A percentile compares a stretch with the other conserved stretches of the same genome.
Evolutionary conservation across 1,284 basidiomycete species (phyloP).

Genomic region (Wolfiporia cocos): DNA sequence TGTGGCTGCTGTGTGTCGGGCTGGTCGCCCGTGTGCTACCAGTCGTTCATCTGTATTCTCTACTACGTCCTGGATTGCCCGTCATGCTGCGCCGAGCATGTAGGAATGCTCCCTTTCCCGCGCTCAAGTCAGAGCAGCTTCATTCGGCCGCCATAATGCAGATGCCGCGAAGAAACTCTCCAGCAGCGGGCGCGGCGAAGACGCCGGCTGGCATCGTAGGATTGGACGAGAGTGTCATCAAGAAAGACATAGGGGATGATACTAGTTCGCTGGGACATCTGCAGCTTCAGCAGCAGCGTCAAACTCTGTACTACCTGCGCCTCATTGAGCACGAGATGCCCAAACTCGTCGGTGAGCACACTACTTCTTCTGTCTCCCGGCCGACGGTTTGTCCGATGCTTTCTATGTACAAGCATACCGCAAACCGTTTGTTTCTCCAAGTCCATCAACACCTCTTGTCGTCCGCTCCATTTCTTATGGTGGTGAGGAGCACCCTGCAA

Average conservation of each 20-base stretch:
- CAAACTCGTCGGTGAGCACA: conserved; percentile 67
- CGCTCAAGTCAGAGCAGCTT: conserved; percentile 10
- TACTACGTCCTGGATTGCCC: no score
- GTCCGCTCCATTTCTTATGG: conserved; percentile 74
- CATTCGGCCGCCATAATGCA: conserved; percentile 13
- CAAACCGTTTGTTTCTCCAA: conserved; percentile 68
- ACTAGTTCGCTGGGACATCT: conserved; percentile 63
- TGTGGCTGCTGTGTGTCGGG: not conserved
- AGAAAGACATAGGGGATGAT: conserved; percentile 35
- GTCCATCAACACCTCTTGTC: conserved; percentile 50
- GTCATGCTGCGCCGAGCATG: conserved; percentile 8
- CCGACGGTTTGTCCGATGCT: conserved; percentile 6
- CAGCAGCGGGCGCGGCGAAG: not conserved
- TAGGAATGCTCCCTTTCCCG: conserved; percentile 9
- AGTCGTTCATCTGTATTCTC: no score
- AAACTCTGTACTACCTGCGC: conserved; percentile 67
- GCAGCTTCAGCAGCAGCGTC: conserved; percentile 63
- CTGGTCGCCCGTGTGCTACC: no score
- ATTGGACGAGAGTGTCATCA: conserved; percentile 1
- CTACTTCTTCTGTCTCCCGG: conserved; percentile 7
- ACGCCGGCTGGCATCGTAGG: no score
- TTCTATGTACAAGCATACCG: conserved; percentile 52
- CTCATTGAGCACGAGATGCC: conserved; percentile 83
- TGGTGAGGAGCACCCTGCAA: conserved; percentile 66
- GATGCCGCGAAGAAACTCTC: conserved; percentile 9